Evolutionary conservation across 2,329 filamentous ascomycete genomes (phyloP).

Genomic region (Tolypocladium sp.): DNA sequence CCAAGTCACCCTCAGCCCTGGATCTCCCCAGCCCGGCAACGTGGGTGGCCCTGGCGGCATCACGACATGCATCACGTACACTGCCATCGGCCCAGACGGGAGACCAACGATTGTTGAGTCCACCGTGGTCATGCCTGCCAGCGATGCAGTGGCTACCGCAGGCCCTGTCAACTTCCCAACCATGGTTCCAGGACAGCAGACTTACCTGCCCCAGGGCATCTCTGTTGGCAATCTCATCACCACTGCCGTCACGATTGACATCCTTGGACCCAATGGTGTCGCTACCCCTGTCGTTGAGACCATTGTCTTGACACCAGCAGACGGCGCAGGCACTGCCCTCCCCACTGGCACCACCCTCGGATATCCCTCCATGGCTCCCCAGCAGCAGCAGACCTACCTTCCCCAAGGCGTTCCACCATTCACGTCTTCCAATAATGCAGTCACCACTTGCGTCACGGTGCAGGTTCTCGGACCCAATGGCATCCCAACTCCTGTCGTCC

Average conservation of each 20-base stretch:
- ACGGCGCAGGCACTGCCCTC: constrained; percentile 2
- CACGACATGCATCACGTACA: constrained; percentile 21
- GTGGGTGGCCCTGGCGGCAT: constrained; percentile 3
- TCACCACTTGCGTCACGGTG: constrained; percentile 20
- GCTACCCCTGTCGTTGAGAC: constrained; percentile 19
- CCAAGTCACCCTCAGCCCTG: constrained; percentile 8
- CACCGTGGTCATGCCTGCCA: constrained; percentile 17
- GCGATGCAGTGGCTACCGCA: constrained; percentile 10
- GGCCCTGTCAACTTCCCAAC: constrained; percentile 8
- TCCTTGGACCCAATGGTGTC: constrained; percentile 21
- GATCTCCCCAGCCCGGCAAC: background rate
- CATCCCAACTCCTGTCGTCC: constrained; percentile 18
- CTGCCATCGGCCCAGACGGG: constrained; percentile 12
- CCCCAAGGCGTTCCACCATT: constrained; percentile 9
- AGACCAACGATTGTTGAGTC: constrained; percentile 17
- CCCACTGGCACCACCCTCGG: constrained; percentile 7
- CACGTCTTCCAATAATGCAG: constrained; percentile 6
- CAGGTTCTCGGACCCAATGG: constrained; percentile 21
- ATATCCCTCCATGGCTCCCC: constrained; percentile 10
- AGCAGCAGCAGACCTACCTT: constrained; percentile 8
- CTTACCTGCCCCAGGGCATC: constrained; percentile 10
- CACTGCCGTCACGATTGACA: constrained; percentile 19
- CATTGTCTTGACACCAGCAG: constrained; percentile 11
- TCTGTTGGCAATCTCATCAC: constrained; percentile 11
- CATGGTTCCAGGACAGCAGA: constrained; percentile 5